Conservation (phyloP, 768 basidiomycete species). For the Tylopilus sp. region DNA sequence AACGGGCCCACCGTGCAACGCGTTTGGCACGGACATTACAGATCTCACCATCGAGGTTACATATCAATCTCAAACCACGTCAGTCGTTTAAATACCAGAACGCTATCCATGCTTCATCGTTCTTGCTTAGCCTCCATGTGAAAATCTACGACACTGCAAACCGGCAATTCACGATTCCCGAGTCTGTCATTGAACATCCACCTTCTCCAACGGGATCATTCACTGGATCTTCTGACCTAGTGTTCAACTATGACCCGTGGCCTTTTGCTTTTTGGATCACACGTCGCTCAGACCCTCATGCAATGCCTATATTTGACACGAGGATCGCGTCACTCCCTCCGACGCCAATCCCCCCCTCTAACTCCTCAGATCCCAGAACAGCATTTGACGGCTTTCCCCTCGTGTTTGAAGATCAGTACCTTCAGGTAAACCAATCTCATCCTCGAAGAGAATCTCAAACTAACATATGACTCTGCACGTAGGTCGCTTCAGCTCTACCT, state of each 20-base stretch:
- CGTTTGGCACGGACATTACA: slow-evolving; percentile 57
- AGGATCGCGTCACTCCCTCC: slow-evolving; percentile 57
- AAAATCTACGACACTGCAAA: slow-evolving; percentile 61
- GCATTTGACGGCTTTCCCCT: slow-evolving; percentile 63
- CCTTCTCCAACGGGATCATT: slow-evolving; percentile 32
- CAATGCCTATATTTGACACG: slow-evolving; percentile 66
- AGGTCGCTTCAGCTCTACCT: slow-evolving; percentile 67
- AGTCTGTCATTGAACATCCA: slow-evolving; percentile 48
- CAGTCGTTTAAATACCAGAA: slow-evolving; percentile 3
- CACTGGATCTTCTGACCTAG: slow-evolving; percentile 51
- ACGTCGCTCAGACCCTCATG: slow-evolving; percentile 54
- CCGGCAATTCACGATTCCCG: slow-evolving; percentile 64
- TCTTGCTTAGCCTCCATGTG: slow-evolving; percentile 52
- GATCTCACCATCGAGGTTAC: slow-evolving; percentile 63
- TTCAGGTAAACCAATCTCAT: slow-evolving; percentile 45
- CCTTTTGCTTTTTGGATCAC: slow-evolving; percentile 85
- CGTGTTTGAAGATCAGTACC: slow-evolving; percentile 78
- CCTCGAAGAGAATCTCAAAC: not conserved
- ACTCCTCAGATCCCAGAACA: slow-evolving; percentile 47
- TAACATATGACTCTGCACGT: not conserved
- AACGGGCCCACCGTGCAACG: slow-evolving; percentile 57
- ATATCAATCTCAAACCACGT: slow-evolving; percentile 58
- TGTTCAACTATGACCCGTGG: slow-evolving; percentile 60
- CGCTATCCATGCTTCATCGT: not conserved
- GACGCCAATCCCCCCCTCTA: slow-evolving; percentile 57